Percentiles rank a stretch among this genome's conserved stretches.
Evolutionary conservation across 2,329 filamentous ascomycete genomes (phyloP).

Genomic region (Monosporascus sp.): DNA sequence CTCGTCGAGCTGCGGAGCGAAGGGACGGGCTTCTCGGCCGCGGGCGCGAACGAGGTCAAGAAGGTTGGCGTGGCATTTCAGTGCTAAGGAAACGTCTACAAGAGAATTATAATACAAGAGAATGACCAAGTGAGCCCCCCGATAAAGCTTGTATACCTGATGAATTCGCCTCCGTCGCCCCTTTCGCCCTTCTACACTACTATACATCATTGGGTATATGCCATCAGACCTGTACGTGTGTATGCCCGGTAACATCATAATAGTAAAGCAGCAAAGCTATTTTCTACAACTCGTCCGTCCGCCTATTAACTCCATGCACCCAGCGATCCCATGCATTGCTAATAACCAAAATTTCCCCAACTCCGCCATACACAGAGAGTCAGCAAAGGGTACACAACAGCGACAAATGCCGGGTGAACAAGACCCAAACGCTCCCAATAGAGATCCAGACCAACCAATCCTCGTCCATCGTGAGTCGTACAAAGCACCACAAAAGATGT

Average conservation of each 20-base stretch:
- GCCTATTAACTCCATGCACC: neutral
- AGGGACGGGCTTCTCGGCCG: constrained; percentile 86
- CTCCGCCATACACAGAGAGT: too few species aligned
- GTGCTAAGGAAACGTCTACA: constrained; percentile 45
- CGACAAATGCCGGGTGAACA: too few species aligned
- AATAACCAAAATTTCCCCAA: neutral
- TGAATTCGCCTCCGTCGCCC: neutral
- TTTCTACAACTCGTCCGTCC: too few species aligned
- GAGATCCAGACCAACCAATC: too few species aligned
- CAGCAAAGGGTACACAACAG: too few species aligned
- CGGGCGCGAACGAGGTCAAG: constrained; percentile 75
- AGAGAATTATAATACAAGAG: too few species aligned
- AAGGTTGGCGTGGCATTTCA: constrained; percentile 77
- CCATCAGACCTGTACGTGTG: neutral
- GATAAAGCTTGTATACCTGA: neutral
- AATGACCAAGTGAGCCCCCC: too few species aligned
- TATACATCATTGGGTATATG: too few species aligned
- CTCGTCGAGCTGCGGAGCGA: constrained; percentile 77
- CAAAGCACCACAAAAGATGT: neutral
- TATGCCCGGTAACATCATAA: neutral
- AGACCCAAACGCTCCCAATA: too few species aligned
- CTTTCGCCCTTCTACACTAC: neutral
- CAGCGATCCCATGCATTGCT: neutral
- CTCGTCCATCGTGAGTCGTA: too few species aligned
- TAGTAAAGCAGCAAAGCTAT: too few species aligned